Conservation (phyloP, 192 early-diverging fungal genomes). For the Haplosporangium gracile region DNA sequence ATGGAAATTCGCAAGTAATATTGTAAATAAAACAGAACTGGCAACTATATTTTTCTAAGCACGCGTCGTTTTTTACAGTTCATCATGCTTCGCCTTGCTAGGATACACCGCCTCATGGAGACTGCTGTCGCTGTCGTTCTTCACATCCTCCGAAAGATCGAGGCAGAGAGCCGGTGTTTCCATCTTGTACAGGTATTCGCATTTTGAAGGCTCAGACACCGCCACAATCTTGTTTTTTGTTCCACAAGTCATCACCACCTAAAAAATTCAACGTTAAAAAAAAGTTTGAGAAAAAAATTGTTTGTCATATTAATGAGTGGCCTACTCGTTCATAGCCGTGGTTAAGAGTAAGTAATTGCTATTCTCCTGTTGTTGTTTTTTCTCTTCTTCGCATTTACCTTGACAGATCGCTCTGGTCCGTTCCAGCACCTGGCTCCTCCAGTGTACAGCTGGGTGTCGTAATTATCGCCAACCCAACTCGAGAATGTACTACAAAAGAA, state of each 20-base stretch:
- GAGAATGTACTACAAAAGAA: slow-evolving; percentile 58
- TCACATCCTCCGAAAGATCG: background rate
- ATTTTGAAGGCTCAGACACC: slow-evolving; percentile 92
- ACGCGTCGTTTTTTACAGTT: background rate
- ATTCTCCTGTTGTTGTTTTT: background rate
- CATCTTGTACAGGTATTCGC: slow-evolving; percentile 88
- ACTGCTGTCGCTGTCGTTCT: background rate
- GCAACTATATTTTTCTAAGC: background rate
- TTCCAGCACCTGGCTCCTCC: slow-evolving; percentile 95
- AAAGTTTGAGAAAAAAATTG: background rate
- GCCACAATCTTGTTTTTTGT: slow-evolving; percentile 72
- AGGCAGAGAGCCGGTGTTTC: slow-evolving; percentile 87
- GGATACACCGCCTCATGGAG: background rate
- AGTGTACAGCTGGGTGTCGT: slow-evolving; percentile 76
- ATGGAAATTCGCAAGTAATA: background rate
- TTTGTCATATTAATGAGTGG: background rate
- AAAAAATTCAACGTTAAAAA: background rate
- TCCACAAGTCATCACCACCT: slow-evolving; percentile 72
- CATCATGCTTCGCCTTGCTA: background rate
- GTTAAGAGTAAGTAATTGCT: background rate
- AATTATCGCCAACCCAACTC: slow-evolving; percentile 65
- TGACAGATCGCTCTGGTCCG: slow-evolving; percentile 88
- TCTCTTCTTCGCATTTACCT: slow-evolving; percentile 51
- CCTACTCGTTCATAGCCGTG: no score
- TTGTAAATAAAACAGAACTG: background rate